These are phyloP conservation scores for Calocybe gangraenosa DNA, from an alignment of 768 basidiomycete genomes.

Conservation along the genomic window DNA sequence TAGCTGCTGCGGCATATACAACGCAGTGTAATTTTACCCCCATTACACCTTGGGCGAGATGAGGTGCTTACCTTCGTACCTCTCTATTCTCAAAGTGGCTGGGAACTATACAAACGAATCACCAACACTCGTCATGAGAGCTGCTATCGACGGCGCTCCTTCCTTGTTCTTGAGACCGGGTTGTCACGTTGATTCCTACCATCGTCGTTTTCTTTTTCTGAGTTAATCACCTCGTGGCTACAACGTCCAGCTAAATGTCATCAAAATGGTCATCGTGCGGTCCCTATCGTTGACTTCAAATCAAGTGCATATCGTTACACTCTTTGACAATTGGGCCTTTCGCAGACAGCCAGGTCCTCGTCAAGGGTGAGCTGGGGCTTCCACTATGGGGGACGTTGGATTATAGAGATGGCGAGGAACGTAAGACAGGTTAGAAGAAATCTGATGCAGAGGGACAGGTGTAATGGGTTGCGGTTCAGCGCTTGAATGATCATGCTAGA, in stretches of 20 bases:
- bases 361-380: slow-evolving; percentile 87
- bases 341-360: slow-evolving; percentile 40
- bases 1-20: slow-evolving; percentile 70
- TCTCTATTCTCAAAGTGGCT: slow-evolving; percentile 30
- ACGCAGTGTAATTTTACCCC: neutral
- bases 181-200: slow-evolving; percentile 84
- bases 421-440: slow-evolving; percentile 73
- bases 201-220: slow-evolving; percentile 74
- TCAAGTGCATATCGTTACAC: slow-evolving; percentile 77
- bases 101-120: slow-evolving; percentile 72
- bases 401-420: slow-evolving; percentile 38
- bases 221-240: slow-evolving; percentile 59
- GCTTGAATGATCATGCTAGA: no score
- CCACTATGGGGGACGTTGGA: slow-evolving; percentile 89
- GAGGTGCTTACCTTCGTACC: neutral
- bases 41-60: no score
- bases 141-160: slow-evolving; percentile 81
- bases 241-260: slow-evolving; percentile 40
- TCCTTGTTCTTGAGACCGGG: slow-evolving; percentile 61
- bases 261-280: slow-evolving; percentile 53
- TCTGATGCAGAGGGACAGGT: slow-evolving; percentile 81
- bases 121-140: slow-evolving; percentile 77
- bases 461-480: no score
- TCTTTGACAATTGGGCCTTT: slow-evolving; percentile 54
- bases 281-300: slow-evolving; percentile 29